These are phyloP conservation scores for Medicago truncatula DNA, from an alignment of 306 rosid species.

Conservation along the genomic window MtrunA17r5.0-ANR NC_053048.1:24956001-24956500, in stretches of 20 bases:
- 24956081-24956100: conserved; percentile 35
- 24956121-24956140: background rate
- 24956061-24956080: conserved; percentile 43
- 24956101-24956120: background rate
- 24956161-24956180: conserved; percentile 45
- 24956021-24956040: conserved; percentile 45
- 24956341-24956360: conserved; percentile 54
- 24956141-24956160: conserved; percentile 45
- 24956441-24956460: conserved; percentile 41
- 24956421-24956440: conserved; percentile 44
- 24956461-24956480: conserved; percentile 48
- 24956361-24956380: conserved; percentile 50
- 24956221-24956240: conserved; percentile 37
- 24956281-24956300: conserved; percentile 46
- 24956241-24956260: conserved; percentile 41
- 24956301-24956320: conserved; percentile 51
- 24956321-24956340: conserved; percentile 56
- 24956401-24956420: conserved; percentile 46
- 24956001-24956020: conserved; percentile 39
- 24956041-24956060: conserved; percentile 35
- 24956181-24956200: conserved; percentile 39
- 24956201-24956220: conserved; percentile 44
- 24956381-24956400: conserved; percentile 54
- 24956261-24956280: conserved; percentile 47
- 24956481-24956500: conserved; percentile 46